Conservation (phyloP, 139 green algal genomes). For the Chlorella sp. region DNA sequence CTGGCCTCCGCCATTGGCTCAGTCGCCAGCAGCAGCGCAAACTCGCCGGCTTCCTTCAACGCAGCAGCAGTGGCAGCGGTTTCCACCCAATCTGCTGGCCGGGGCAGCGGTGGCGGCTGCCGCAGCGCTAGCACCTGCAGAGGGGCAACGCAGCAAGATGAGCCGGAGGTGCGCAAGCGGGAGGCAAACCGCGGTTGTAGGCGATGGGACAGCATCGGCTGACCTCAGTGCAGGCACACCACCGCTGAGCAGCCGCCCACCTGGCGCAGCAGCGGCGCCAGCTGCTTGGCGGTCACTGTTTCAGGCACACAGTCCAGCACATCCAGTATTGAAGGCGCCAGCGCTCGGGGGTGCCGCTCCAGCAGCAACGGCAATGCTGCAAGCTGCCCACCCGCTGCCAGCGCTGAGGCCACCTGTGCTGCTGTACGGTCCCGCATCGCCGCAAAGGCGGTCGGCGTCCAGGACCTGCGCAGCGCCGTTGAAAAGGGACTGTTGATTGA, state of each 20-base stretch:
- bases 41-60: not conserved
- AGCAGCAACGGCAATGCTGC: constrained; percentile 27
- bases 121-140: constrained; percentile 1
- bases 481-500: no score
- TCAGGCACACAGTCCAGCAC: constrained; percentile 37
- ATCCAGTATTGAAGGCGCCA: constrained; percentile 34
- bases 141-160: not conserved
- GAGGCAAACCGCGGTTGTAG: no score
- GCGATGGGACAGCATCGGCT: no score
- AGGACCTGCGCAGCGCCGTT: not conserved
- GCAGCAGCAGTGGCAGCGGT: not conserved
- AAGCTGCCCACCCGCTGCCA: constrained; percentile 7
- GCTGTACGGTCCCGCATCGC: constrained; percentile 5
- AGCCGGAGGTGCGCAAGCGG: no score
- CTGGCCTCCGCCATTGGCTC: constrained; percentile 19
- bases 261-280: constrained; percentile 31
- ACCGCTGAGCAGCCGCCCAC: not conserved
- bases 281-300: constrained; percentile 13
- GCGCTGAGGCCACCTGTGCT: not conserved
- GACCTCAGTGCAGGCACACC: not conserved
- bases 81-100: constrained; percentile 38
- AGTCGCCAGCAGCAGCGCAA: constrained; percentile 32
- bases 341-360: constrained; percentile 10
- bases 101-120: constrained; percentile 3
- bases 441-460: constrained; percentile 13